Conservation (phyloP, 176 grass and related monocot genomes). For the Hyparrhenia diplandra region DNA sequence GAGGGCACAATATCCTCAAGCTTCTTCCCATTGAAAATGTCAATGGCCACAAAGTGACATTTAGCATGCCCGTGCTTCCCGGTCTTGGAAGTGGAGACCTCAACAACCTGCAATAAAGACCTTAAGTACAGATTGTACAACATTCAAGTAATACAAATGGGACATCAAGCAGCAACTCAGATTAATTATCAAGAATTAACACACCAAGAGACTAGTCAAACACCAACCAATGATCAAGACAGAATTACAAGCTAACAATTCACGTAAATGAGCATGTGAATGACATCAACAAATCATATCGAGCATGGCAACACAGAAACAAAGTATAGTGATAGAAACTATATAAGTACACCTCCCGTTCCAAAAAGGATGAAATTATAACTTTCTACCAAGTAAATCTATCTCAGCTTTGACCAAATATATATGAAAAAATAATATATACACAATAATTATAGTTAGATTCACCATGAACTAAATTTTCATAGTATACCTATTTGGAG, state of each 20-base stretch:
- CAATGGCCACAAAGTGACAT: slow-evolving; percentile 74
- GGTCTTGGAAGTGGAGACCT: slow-evolving; percentile 75
- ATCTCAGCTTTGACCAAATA: not conserved
- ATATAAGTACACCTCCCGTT: not conserved
- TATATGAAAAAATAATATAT: not conserved
- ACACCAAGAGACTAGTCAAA: not conserved
- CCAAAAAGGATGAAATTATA: not conserved
- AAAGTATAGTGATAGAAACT: not conserved
- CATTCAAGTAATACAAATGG: not conserved
- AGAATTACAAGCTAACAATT: not conserved
- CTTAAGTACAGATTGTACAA: not conserved
- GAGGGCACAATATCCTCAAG: slow-evolving; percentile 77
- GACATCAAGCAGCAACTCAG: not conserved
- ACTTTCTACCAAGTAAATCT: not conserved
- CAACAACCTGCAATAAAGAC: slow-evolving; percentile 51
- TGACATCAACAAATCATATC: not conserved
- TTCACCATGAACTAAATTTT: not conserved
- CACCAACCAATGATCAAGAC: not conserved
- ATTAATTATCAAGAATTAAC: not conserved
- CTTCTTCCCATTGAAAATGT: slow-evolving; percentile 71
- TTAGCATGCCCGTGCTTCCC: slow-evolving; percentile 72
- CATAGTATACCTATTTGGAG: not conserved
- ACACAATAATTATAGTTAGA: not conserved
- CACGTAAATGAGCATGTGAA: not conserved
- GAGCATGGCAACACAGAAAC: not conserved